phyloP scores from a whole-genome alignment of 2,329 filamentous ascomycete genomes.

The Phoma sp. region DNA sequence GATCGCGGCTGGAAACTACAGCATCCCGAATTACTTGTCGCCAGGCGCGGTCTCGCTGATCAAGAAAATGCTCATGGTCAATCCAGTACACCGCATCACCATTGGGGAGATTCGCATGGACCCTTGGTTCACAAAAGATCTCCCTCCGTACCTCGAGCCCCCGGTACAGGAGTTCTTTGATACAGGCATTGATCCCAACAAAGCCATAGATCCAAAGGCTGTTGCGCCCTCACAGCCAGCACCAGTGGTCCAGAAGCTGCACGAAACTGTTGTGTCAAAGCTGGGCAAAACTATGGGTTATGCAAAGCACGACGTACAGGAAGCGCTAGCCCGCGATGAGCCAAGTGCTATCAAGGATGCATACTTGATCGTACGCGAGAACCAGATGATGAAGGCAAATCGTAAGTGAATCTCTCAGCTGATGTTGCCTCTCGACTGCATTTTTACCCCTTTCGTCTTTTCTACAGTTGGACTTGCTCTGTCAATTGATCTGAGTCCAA shows the following conservation, averaged over 20 bases:
- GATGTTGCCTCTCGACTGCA: constrained; percentile 3
- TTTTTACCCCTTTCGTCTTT: not conserved
- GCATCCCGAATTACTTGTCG: constrained; percentile 89
- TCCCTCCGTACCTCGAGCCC: constrained; percentile 84
- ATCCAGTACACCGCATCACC: constrained; percentile 90
- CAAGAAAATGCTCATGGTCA: constrained; percentile 92
- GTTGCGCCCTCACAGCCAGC: constrained; percentile 75
- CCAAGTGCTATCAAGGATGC: constrained; percentile 98
- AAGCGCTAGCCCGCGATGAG: constrained; percentile 88
- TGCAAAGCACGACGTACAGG: constrained; percentile 90
- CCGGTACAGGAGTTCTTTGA: constrained; percentile 91
- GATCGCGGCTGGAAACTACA: constrained; percentile 92
- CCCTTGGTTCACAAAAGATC: constrained; percentile 88
- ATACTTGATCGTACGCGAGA: constrained; percentile 96
- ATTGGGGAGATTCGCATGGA: constrained; percentile 93
- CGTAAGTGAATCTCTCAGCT: constrained; percentile 64
- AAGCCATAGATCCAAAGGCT: constrained; percentile 82
- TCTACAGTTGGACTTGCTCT: not conserved
- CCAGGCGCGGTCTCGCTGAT: constrained; percentile 82
- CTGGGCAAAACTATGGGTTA: constrained; percentile 99
- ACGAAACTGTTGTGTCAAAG: constrained; percentile 91
- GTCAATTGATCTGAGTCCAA: too few species aligned
- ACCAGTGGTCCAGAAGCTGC: constrained; percentile 84
- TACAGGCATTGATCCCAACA: constrained; percentile 91
- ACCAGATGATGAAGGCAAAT: constrained; percentile 94